Evolutionary conservation across 495 filamentous ascomycete genomes (phyloP).

Genomic region (Apiosordaria backusii): DNA sequence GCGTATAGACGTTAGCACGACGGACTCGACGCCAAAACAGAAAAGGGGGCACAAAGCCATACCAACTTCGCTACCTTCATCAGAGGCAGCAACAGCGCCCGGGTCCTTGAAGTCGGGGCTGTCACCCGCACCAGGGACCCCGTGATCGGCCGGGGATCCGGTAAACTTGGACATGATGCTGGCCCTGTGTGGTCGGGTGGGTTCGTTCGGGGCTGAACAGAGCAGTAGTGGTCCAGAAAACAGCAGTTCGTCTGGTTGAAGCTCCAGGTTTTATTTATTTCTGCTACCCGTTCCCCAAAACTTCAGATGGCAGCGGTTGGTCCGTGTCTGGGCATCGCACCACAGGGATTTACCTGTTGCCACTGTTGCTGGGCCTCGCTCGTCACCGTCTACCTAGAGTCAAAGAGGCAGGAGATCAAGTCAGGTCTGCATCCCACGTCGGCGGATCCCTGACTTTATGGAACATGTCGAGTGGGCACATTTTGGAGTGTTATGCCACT

Average conservation of each 20-base stretch:
- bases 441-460: conserved; percentile 8
- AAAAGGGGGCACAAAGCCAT: neutral
- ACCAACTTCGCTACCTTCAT: conserved; percentile 13
- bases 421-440: neutral
- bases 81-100: neutral
- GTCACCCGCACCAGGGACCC: neutral
- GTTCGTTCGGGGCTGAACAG: neutral
- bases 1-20: neutral
- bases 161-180: conserved; percentile 14
- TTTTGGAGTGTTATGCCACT: neutral
- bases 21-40: neutral
- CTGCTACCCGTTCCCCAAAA: neutral
- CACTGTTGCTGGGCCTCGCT: neutral
- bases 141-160: neutral
- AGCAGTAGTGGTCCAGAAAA: neutral
- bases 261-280: neutral
- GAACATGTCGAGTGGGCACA: conserved; percentile 1
- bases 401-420: conserved; percentile 5
- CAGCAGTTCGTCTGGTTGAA: neutral
- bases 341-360: neutral
- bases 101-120: neutral
- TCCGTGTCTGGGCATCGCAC: neutral
- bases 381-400: neutral
- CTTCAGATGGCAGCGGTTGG: neutral
- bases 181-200: neutral